Evolutionary conservation across 108 stramenopile genomes (phyloP), one percentile per base, ranked within the genome.

Genomic region (Nitzschia sp.): DNA sequence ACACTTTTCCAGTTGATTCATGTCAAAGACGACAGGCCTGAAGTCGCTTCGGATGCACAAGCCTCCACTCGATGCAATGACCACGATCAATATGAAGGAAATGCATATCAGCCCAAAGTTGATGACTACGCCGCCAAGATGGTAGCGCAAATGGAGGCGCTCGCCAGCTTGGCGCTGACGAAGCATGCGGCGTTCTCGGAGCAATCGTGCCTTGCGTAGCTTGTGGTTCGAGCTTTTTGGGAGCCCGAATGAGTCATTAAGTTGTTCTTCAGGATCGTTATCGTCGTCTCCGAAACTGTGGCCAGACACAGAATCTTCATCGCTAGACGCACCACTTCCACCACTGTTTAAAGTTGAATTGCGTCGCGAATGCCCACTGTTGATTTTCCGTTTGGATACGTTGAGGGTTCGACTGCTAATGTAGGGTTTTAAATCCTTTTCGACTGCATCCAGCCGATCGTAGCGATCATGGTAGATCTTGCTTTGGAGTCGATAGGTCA

Each of bases 181-280:
- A 28, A 80, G 54, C 3, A 65, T 42, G 23, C 76, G 76, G 31
- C 76, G 62, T 27, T 77, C 61, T 18, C 76, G 62, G 56, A 74
- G 54, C 2, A 74, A 31, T 28, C 46, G 45, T 23, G 42, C 49
- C 54, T 47, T 49, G 15, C 46, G 59, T 13, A 49, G 34, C 30
- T 32, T 6, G 55, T 38, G 54, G 28, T 48, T 45, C 11, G 13
- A 36, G 17, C 36, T 45, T 57, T 13, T 19, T 23, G 19, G 30
- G 6, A 45, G 28, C 34, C 6, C 46, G 48, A 30, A 36, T 26
- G 8, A 8, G n/a, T 17, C 36, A 68, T 5, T 18, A 19, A 1
- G 11, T 45, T 24, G n/a, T 34, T 29, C 59, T 26, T 27, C 48
- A 17, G 23, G n/a, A 23, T 47, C 36, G 6, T 61, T 34, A 24